Evolutionary conservation across 805 yeast genomes (phyloP), one percentile per base, ranked within the genome.

Genomic region (Candida krabiensis): DNA sequence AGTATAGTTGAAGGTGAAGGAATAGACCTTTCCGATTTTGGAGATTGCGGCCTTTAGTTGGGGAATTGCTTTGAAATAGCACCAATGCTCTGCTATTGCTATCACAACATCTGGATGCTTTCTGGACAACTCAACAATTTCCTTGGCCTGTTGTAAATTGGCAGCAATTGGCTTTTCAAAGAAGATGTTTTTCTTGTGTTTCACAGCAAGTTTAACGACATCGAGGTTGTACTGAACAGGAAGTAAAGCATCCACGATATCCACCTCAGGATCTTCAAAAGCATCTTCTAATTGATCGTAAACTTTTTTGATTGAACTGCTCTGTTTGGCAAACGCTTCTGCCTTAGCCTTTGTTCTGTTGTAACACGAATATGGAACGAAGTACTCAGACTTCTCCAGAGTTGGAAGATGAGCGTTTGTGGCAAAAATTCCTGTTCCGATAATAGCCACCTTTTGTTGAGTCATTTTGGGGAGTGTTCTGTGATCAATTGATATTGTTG

Each of bases 121-220:
- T 33, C 72, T 72, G 30, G 89, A 68, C 31, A 91, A 56, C 44
- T 77, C 61, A 28, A 90, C 96, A 40, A 91, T 77, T 61, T 86
- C 82, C 43, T 70, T 72, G 16, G 96, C 97, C 59, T 88, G 95
- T 9, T 70, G 75, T 53, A 91, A 61, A 43, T 75, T 81, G 27
- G 96, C 95, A 23, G 97, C 93, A 58, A 91, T 81, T 47, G 98
- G 98, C 66, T 91, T 91, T 61, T 91, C 98, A 54, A 91, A 63
- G 26, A 79, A 70, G 31, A 90, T 70, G 41, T 96, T 93, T 66
- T 90, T 91, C 35, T 79, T 77, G 50, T 84, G 74, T 33, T 75
- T 72, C 38, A 87, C 68, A 2, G 95, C 95, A 49, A 75, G 71
- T 53, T 79, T 71, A 23, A 89, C 83, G 2, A 80, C 80, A 27